Percentiles rank a stretch among this genome's conserved stretches.
phyloP scores from a whole-genome alignment of 73 alveolate species.

The Paraurostyla sp. region DNA sequence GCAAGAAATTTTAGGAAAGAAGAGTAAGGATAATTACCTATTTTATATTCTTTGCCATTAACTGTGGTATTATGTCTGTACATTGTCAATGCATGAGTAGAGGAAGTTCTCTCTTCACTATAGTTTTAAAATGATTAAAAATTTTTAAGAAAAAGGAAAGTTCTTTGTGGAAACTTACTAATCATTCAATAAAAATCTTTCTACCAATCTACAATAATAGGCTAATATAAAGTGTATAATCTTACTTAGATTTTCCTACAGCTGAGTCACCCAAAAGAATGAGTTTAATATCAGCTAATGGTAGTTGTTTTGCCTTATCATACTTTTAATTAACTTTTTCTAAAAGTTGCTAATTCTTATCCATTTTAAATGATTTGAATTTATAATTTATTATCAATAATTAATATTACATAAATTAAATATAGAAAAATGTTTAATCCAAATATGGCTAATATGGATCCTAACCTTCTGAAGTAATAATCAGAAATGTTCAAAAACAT shows the following conservation, averaged over 20 bases:
- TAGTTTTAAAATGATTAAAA: background rate
- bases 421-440: background rate
- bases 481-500: constrained; percentile 2
- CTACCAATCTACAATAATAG: constrained; percentile 65
- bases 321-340: constrained; percentile 54
- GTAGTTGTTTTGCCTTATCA: constrained; percentile 74
- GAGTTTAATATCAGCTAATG: constrained; percentile 94
- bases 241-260: constrained; percentile 98
- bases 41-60: constrained; percentile 60
- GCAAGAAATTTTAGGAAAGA: background rate
- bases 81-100: constrained; percentile 87
- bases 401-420: background rate
- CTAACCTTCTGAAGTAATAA: background rate
- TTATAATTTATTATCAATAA: background rate
- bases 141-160: constrained; percentile 51
- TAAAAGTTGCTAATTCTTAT: background rate
- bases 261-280: constrained; percentile 98
- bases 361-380: constrained; percentile 13
- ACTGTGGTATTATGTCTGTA: constrained; percentile 58
- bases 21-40: constrained; percentile 19
- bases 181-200: constrained; percentile 86
- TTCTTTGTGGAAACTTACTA: constrained; percentile 78
- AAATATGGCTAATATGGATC: constrained; percentile 16
- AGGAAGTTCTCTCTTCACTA: constrained; percentile 87
- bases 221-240: background rate